Conservation (phyloP, 2,329 filamentous ascomycete genomes). For the Waltergamsia citrina region DNA sequence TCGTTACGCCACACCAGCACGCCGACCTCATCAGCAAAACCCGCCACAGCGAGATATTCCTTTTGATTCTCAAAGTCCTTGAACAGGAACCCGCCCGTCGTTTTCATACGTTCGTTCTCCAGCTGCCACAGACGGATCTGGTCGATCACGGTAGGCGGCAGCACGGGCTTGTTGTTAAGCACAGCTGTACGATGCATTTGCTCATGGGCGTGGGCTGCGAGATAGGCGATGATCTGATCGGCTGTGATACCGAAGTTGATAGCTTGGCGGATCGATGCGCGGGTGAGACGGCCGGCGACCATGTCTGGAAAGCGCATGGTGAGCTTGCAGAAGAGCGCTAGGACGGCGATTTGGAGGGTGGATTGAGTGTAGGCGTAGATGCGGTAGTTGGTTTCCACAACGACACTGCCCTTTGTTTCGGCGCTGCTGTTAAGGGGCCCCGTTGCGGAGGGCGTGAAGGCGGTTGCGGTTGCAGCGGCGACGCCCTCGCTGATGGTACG, state of each 20-base stretch:
- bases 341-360: constrained; percentile 86
- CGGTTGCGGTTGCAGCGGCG: constrained; percentile 50
- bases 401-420: constrained; percentile 69
- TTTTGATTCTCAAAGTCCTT: constrained; percentile 68
- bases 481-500: constrained; percentile 62
- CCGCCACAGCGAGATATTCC: constrained; percentile 62
- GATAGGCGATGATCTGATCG: constrained; percentile 90
- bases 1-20: constrained; percentile 85
- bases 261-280: constrained; percentile 77
- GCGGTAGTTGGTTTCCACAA: constrained; percentile 96
- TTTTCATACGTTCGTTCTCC: constrained; percentile 88
- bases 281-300: constrained; percentile 83
- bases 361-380: constrained; percentile 95
- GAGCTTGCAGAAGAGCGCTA: constrained; percentile 81
- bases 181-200: constrained; percentile 69
- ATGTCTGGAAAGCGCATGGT: constrained; percentile 90
- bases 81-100: constrained; percentile 77
- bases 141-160: constrained; percentile 93
- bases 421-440: constrained; percentile 22
- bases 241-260: constrained; percentile 87
- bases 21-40: constrained; percentile 83
- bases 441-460: constrained; percentile 17
- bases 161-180: constrained; percentile 53
- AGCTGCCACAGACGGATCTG: constrained; percentile 97
- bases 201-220: constrained; percentile 86